Percentiles rank a stretch among this genome's conserved stretches.
These are phyloP conservation scores for Pyrenula massariospora DNA, from an alignment of 495 filamentous ascomycete genomes.

Conservation along the genomic window DNA sequence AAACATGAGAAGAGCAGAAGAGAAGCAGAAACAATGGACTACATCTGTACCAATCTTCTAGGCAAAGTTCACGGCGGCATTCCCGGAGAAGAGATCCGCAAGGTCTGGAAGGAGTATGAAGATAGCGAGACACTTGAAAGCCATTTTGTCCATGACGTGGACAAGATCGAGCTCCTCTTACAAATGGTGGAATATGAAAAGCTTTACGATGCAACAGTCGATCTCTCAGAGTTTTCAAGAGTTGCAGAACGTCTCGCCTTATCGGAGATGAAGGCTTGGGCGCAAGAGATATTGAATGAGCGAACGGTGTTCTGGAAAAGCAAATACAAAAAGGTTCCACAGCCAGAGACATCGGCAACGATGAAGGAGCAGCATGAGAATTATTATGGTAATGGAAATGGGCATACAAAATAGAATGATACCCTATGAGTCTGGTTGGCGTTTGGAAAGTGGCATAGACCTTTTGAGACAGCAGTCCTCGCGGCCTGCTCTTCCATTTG, in stretches of 20 bases:
- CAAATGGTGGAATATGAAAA: slow-evolving; percentile 98
- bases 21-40: slow-evolving; percentile 82
- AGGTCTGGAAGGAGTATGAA: slow-evolving; percentile 90
- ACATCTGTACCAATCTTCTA: slow-evolving; percentile 59
- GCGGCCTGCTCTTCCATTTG: no score
- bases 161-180: slow-evolving; percentile 87
- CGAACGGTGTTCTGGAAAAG: slow-evolving; percentile 59
- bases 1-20: slow-evolving; percentile 75
- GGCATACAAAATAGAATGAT: not conserved
- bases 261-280: slow-evolving; percentile 72
- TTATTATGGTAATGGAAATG: not conserved
- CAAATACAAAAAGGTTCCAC: slow-evolving; percentile 4
- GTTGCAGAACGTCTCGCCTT: slow-evolving; percentile 63
- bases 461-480: no score
- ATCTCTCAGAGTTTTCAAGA: slow-evolving; percentile 73
- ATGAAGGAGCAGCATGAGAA: not conserved
- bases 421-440: not conserved
- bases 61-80: slow-evolving; percentile 59
- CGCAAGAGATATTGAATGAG: slow-evolving; percentile 62
- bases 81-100: slow-evolving; percentile 55
- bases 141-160: slow-evolving; percentile 87
- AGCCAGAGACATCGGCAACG: not conserved
- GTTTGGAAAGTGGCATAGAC: not conserved
- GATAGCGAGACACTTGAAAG: slow-evolving; percentile 70
- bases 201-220: slow-evolving; percentile 43